Evolutionary conservation across 1,139 yeast species (phyloP), one percentile per base, ranked within the genome.

Genomic region (Scheffersomyces illinoinensis): DNA sequence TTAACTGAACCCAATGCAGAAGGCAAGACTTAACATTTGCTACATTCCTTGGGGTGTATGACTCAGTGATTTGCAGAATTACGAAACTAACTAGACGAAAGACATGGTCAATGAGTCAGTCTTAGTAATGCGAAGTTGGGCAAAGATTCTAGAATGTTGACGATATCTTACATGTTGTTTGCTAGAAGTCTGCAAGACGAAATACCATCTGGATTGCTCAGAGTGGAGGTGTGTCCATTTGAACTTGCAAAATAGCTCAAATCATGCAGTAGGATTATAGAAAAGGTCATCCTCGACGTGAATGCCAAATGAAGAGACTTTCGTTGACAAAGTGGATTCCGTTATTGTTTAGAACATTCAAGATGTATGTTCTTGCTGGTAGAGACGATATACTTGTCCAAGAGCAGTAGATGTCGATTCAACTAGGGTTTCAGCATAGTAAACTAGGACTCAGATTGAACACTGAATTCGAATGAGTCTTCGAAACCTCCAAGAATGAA

Each of bases 171-270:
- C 77, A 82, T 53, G 85, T 97, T 0, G 85, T 2, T 73, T 95
- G 55, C 99, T 99, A 0, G 90, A 86, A 78, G 87, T 20, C 75
- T 88, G 23, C 75, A 85, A 19, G 88, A 84, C 53, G 97, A 92
- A 59, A 80, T 90, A 5, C 99, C 99, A 0, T 82, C 95, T 0
- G 97, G 98, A 0, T 91, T 72, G 91, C 99, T 1, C 87, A 89
- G 56, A 97, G 97, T 0, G 99, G 99, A 0, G 99, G 95, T 75
- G 85, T 96, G 99, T 99, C 0, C 99, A 96, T 73, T 75, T 96
- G 68, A 96, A 96, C 68, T 76, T 96, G 54, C 81, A 95, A 53
- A 91, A 89, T 52, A 91, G 68, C 95, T 89, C 74, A 87, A 93
- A 69, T 97, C 97, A 0, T 95, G 82, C 70, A 93, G 91, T 54